Evolutionary conservation across 352 stramenopile genomes (phyloP).

Genomic region (Globisporangium alternatum): DNA sequence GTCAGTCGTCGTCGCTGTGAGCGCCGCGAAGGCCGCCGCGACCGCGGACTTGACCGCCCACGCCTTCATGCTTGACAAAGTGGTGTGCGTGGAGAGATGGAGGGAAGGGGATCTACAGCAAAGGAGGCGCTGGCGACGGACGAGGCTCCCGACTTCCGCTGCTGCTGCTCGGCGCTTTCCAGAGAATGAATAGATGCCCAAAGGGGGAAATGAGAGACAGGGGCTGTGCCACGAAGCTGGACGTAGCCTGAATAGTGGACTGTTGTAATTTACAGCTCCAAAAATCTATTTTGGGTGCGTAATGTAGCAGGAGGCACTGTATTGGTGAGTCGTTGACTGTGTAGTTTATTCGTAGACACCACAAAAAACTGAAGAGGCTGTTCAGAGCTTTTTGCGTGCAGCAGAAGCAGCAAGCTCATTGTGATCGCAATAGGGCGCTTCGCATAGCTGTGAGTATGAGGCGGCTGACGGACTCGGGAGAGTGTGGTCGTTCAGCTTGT

Average conservation of each 20-base stretch:
- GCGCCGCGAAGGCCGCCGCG: conserved; percentile 21
- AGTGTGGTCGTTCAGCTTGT: too few species aligned
- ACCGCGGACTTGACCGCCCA: conserved; percentile 6
- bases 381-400: too few species aligned
- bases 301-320: too few species aligned
- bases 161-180: neutral
- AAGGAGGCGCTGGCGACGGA: neutral
- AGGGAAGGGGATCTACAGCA: neutral
- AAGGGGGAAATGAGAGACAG: neutral
- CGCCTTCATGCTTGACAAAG: conserved; percentile 10
- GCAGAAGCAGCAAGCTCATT: too few species aligned
- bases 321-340: too few species aligned
- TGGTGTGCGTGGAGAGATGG: neutral
- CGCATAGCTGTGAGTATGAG: too few species aligned
- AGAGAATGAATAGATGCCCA: neutral
- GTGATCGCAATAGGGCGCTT: too few species aligned
- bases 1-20: conserved; percentile 13
- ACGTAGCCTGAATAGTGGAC: neutral
- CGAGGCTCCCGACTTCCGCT: neutral
- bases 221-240: neutral
- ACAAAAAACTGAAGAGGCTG: too few species aligned
- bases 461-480: too few species aligned
- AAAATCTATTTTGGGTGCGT: neutral
- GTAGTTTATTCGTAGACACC: too few species aligned
- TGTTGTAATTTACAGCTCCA: neutral